phyloP scores from a whole-genome alignment of 495 filamentous ascomycete genomes.

The Podospora pseudocomata region DNA sequence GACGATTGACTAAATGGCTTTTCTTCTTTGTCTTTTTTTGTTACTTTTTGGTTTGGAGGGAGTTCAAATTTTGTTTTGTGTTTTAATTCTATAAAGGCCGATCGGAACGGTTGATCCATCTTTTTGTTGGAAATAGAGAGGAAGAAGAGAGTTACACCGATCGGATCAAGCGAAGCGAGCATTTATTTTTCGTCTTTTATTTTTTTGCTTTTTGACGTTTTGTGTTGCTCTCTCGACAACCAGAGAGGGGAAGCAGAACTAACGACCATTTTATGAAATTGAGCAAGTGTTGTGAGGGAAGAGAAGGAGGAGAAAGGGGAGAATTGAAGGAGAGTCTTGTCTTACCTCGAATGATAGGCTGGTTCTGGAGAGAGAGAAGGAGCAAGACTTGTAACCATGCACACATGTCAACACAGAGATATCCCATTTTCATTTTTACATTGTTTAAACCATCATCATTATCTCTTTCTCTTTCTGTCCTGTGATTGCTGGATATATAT shows the following conservation, averaged over 20 bases:
- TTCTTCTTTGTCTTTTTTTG: not conserved
- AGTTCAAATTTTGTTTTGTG: not conserved
- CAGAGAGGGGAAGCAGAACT: not conserved
- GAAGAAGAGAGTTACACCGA: not conserved
- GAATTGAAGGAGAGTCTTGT: not conserved
- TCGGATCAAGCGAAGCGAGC: not conserved
- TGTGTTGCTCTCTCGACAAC: not conserved
- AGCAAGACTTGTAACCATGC: not conserved
- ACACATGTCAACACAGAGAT: not conserved
- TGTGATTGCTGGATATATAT: not conserved
- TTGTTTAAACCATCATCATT: slow-evolving; percentile 1
- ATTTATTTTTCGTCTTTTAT: not conserved
- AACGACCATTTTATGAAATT: not conserved
- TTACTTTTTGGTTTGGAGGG: not conserved
- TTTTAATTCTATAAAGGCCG: not conserved
- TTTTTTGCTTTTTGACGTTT: not conserved
- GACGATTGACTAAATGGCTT: slow-evolving; percentile 71
- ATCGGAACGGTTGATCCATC: not conserved
- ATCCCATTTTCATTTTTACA: not conserved
- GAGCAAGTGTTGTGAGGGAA: not conserved
- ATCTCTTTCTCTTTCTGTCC: not conserved
- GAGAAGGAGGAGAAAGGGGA: not conserved
- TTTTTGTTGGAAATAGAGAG: not conserved
- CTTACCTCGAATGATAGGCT: not conserved
- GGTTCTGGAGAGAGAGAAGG: slow-evolving; percentile 1